Evolutionary conservation across 2,329 filamentous ascomycete species (phyloP), one percentile per base, ranked within the genome.

Genomic region (Ophiostoma ips): DNA sequence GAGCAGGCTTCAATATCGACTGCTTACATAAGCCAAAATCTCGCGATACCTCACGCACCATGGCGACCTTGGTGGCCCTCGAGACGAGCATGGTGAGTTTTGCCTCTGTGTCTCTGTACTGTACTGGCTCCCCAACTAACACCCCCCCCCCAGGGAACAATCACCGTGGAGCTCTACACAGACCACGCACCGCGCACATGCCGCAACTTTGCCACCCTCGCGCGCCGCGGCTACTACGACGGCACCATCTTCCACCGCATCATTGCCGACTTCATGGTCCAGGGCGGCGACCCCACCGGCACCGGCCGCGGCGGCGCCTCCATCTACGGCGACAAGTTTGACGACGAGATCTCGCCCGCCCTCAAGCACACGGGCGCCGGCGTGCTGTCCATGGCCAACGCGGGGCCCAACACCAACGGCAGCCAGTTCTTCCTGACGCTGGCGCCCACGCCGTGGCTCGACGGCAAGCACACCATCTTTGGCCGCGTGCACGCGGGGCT

Each of bases 391-490:
- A 98, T 98, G 92, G 92, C 92, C 53, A 98, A 98, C 67, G 81
- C 82, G 15, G 92, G 92, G 0, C 86, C 87, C 9, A 80, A 96
- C 65, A 94, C 90, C 34, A 96, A 96, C 65, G 90, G 90, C 19
- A 87, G 80, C 52, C 92, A 96, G 68, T 98, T 96, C 68, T 96
- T 96, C 64, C 81, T 98, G 57, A 96, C 92, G 0, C 73, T 96
- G 33, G 90, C 88, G 8, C 90, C 90, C 5, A 90, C 92, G 15
- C 92, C 92, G 0, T 96, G 90, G 90, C 68, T 98, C 53, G 92
- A 98, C 66, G 88, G 89, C 19, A 95, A 95, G 66, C 90, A 98
- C 65, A 94, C 89, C 11, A 94, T 98, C 57, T 98, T 98, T 63
- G 92, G 92, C 1, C 72, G 90, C 49, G 88, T 98, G 36, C 89